Percentiles rank a stretch among this genome's conserved stretches.
phyloP scores from a whole-genome alignment of 768 basidiomycete genomes.

The Lepiota venenata region DNA sequence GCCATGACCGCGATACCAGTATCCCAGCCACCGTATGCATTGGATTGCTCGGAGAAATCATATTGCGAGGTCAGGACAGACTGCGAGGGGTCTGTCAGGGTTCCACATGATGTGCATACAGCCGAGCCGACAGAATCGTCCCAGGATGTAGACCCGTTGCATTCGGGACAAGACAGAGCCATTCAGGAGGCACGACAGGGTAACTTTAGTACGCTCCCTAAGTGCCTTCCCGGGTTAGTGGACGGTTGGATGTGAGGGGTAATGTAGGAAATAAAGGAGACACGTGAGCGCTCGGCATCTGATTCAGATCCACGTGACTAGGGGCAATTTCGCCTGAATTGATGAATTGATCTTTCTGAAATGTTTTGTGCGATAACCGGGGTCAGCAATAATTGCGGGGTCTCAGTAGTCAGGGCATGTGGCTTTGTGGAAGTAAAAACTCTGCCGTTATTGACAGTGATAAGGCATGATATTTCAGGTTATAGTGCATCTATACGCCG shows the following conservation, averaged over 20 bases:
- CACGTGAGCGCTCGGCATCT: too few relatives aligned
- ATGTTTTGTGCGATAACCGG: too few relatives aligned
- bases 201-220: neutral
- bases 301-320: too few relatives aligned
- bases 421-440: constrained; percentile 4
- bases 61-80: constrained; percentile 46
- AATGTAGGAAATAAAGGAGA: neutral
- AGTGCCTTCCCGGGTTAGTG: neutral
- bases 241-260: neutral
- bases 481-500: neutral
- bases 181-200: constrained; percentile 19
- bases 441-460: constrained; percentile 6
- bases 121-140: constrained; percentile 56
- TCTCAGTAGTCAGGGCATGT: constrained; percentile 7
- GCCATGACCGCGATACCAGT: constrained; percentile 34
- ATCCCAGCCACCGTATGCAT: constrained; percentile 31
- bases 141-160: constrained; percentile 49
- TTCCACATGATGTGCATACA: constrained; percentile 71
- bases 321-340: too few relatives aligned
- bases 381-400: neutral
- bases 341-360: too few relatives aligned
- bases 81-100: constrained; percentile 62
- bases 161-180: constrained; percentile 46
- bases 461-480: constrained; percentile 5
- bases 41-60: constrained; percentile 31